These are phyloP conservation scores for Pestalotiopsis sp. DNA, from an alignment of 2,329 filamentous ascomycete species.

Conservation along the genomic window DNA sequence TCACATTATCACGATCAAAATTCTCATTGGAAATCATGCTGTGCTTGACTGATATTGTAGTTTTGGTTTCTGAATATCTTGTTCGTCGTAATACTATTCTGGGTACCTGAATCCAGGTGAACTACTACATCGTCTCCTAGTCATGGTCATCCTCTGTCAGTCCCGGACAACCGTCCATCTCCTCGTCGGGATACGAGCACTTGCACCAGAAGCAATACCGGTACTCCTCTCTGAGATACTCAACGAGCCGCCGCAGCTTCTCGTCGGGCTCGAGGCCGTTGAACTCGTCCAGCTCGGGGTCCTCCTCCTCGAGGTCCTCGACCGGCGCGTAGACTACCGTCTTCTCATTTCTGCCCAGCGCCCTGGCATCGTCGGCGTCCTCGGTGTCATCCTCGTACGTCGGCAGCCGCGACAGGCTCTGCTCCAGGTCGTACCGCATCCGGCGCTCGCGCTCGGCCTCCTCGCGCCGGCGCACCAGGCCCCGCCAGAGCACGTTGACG, in stretches of 20 bases:
- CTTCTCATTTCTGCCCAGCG: slow-evolving; percentile 60
- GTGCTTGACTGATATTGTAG: not conserved
- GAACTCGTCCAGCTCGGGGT: slow-evolving; percentile 80
- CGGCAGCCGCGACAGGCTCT: slow-evolving; percentile 64
- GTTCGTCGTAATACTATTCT: not conserved
- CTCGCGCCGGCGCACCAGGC: slow-evolving; percentile 70
- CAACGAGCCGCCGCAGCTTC: slow-evolving; percentile 67
- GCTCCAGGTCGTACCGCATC: slow-evolving; percentile 67
- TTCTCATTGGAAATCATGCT: not conserved
- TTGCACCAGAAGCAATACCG: slow-evolving; percentile 98
- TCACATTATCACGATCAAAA: not conserved
- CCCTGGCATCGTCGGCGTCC: slow-evolving; percentile 72
- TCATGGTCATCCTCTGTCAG: slow-evolving; percentile 82
- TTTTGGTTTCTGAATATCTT: not conserved
- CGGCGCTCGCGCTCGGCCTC: slow-evolving; percentile 69
- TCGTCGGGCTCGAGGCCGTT: slow-evolving; percentile 69
- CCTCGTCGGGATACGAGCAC: slow-evolving; percentile 70
- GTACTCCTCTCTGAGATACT: slow-evolving; percentile 70
- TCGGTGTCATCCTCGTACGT: slow-evolving; percentile 71
- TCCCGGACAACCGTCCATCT: slow-evolving; percentile 89
- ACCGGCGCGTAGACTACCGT: slow-evolving; percentile 57
- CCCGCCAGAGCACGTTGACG: slow-evolving; percentile 80
- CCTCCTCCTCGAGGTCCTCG: slow-evolving; percentile 75
- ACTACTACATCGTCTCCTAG: slow-evolving; percentile 23
- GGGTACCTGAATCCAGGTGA: not conserved